phyloP scores from a whole-genome alignment of 2,329 filamentous ascomycete species.

The Leptographium lundbergii region DNA sequence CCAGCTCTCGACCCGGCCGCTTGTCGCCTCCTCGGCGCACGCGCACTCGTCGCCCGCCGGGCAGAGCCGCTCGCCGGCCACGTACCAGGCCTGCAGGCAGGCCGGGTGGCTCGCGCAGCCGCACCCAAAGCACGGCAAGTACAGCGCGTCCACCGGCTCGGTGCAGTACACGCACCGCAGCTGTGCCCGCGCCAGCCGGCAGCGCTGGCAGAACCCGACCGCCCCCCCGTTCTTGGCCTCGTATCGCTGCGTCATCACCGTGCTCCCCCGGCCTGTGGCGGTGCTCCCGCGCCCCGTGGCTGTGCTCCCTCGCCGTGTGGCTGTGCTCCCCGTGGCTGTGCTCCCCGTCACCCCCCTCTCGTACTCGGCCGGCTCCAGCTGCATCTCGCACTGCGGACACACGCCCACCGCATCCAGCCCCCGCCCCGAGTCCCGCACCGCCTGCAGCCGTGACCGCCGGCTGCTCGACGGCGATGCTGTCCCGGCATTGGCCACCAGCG shows the following conservation, averaged over 20 bases:
- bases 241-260: constrained; percentile 20
- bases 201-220: constrained; percentile 36
- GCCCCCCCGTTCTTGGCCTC: constrained; percentile 20
- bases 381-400: constrained; percentile 49
- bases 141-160: constrained; percentile 47
- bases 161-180: constrained; percentile 50
- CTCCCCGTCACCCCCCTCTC: background rate
- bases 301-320: background rate
- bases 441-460: constrained; percentile 39
- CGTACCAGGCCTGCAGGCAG: constrained; percentile 48
- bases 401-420: constrained; percentile 52
- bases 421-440: constrained; percentile 36
- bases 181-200: constrained; percentile 41
- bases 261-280: constrained; percentile 20
- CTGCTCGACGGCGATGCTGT: background rate
- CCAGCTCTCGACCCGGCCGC: constrained; percentile 49
- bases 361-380: constrained; percentile 45
- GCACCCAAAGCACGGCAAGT: constrained; percentile 48
- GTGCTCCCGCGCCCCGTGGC: background rate
- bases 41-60: constrained; percentile 54
- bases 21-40: constrained; percentile 43
- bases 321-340: background rate
- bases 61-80: constrained; percentile 41
- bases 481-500: no score
- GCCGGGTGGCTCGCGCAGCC: constrained; percentile 48